phyloP scores from a whole-genome alignment of 2,329 filamentous ascomycete species.

The Aureobasidium sp. region DNA sequence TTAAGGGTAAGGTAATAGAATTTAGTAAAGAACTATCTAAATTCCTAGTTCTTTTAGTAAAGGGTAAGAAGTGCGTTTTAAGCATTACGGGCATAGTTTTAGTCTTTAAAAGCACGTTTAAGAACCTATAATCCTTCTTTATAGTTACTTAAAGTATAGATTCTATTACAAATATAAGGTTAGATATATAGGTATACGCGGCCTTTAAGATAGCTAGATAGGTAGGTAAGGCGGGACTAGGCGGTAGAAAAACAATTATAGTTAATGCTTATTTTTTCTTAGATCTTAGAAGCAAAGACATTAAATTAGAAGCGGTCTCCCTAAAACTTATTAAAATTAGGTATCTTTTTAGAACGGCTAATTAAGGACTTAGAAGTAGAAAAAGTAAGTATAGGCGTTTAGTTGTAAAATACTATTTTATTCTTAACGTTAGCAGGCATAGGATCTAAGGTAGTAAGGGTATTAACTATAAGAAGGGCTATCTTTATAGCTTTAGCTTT shows the following conservation, averaged over 20 bases:
- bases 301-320: not conserved
- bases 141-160: not conserved
- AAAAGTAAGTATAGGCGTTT: not conserved
- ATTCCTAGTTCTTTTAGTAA: not conserved
- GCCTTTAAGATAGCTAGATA: not conserved
- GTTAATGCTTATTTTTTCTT: not conserved
- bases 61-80: not conserved
- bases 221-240: not conserved
- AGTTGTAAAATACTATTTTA: not conserved
- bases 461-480: not conserved
- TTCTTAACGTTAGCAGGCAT: not conserved
- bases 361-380: not conserved
- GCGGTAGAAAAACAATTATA: not conserved
- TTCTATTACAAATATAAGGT: not conserved
- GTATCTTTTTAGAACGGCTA: conserved; percentile 2
- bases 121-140: not conserved
- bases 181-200: not conserved
- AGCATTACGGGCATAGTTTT: not conserved
- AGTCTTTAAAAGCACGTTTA: not conserved
- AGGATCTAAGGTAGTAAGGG: not conserved
- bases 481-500: not conserved
- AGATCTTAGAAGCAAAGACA: not conserved
- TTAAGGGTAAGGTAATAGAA: not conserved
- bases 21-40: not conserved
- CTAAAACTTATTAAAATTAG: not conserved